phyloP scores from a whole-genome alignment of 179 eudicot species.

The Beta macrorhiza region DNA sequence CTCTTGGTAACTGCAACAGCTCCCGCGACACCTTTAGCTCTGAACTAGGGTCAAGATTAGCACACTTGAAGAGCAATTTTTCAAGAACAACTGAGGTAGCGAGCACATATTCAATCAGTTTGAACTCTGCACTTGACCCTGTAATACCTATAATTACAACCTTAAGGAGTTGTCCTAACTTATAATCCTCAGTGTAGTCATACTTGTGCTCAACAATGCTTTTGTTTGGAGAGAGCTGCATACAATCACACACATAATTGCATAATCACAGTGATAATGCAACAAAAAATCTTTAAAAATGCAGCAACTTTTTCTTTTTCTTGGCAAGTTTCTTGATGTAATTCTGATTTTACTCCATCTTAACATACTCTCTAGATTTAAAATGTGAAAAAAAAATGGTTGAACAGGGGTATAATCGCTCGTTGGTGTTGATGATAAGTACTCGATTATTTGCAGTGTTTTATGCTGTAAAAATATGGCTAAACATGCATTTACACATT shows the following conservation, averaged over 20 bases:
- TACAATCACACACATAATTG: background rate
- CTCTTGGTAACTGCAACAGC: constrained; percentile 8
- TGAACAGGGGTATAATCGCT: too few species aligned
- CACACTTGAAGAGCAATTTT: background rate
- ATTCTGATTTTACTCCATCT: too few species aligned
- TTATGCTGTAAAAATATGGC: too few species aligned
- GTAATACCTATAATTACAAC: background rate
- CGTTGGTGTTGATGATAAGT: too few species aligned
- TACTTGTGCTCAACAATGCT: background rate
- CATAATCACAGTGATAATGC: background rate
- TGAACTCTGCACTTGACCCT: constrained; percentile 11
- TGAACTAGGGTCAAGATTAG: background rate
- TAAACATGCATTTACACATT: too few species aligned
- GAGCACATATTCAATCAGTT: constrained; percentile 2
- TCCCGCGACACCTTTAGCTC: background rate
- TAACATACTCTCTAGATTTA: too few species aligned
- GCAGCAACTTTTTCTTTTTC: too few species aligned
- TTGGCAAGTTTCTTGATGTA: too few species aligned
- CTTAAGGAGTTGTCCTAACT: background rate
- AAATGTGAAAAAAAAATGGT: too few species aligned
- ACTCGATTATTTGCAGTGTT: too few species aligned
- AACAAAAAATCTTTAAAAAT: background rate
- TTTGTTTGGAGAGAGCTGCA: background rate
- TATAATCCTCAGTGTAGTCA: background rate
- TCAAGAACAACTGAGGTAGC: constrained; percentile 3